Conservation (phyloP, 495 filamentous ascomycete species). For the Geoglossum glabrum region DNA sequence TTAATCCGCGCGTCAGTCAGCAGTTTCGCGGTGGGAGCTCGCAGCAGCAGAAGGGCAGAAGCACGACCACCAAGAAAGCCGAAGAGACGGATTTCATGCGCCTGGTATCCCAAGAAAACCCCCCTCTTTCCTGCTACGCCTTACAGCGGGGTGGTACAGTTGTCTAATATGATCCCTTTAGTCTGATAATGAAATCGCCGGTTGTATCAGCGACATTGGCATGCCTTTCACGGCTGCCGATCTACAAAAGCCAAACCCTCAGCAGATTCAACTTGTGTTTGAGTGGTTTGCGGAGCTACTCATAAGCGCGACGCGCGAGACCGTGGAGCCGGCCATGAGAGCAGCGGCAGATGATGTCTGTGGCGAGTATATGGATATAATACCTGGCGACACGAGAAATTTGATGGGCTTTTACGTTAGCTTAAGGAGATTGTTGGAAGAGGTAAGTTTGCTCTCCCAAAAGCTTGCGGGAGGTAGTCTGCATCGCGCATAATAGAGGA, state of each 20-base stretch:
- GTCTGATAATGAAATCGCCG: constrained; percentile 77
- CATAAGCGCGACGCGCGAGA: constrained; percentile 75
- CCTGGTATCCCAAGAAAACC: constrained; percentile 35
- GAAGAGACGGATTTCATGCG: constrained; percentile 80
- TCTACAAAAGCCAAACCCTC: constrained; percentile 78
- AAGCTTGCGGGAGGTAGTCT: background rate
- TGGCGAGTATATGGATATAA: constrained; percentile 57
- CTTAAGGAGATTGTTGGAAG: constrained; percentile 51
- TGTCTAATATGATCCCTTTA: constrained; percentile 11
- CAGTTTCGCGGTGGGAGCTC: constrained; percentile 27
- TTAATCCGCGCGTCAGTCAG: constrained; percentile 63
- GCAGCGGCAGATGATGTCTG: constrained; percentile 72
- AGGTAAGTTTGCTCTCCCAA: constrained; percentile 23
- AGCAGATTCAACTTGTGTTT: constrained; percentile 86
- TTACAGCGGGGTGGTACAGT: background rate
- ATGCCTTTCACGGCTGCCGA: constrained; percentile 75
- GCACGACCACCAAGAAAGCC: constrained; percentile 54
- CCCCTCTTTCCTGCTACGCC: background rate
- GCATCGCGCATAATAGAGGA: background rate
- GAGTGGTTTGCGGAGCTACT: constrained; percentile 92
- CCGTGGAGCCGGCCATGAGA: constrained; percentile 84
- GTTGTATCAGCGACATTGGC: constrained; percentile 90
- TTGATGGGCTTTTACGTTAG: constrained; percentile 83
- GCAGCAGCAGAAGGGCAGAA: constrained; percentile 34
- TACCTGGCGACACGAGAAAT: constrained; percentile 71